Evolutionary conservation across 805 yeast genomes (phyloP), one percentile per base, ranked within the genome.

Genomic region (Lachancea thermotolerans): DNA sequence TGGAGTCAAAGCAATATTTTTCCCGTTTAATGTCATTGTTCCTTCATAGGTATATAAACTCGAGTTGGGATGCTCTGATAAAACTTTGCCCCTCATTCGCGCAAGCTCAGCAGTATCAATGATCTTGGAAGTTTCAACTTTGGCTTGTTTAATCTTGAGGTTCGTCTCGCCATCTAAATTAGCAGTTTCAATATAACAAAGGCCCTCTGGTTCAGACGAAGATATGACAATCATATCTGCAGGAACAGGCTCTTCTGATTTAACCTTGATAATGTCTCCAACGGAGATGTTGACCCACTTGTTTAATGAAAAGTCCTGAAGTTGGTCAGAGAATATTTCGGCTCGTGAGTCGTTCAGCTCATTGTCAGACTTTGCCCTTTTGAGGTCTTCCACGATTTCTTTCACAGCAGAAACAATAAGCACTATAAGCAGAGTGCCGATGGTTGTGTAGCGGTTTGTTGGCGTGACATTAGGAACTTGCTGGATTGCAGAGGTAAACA

Each of bases 121-220:
- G 45, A 85, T 62, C 49, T 73, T 72, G 3, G 87, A 74, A 0
- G 99, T 93, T 57, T 89, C 96, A 1, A 77, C 70, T 42, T 74
- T 73, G 1, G 96, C 79, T 63, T 93, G 98, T 59, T 95, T 95
- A 60, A 93, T 93, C 60, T 93, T 93, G 57, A 93, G 73, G 63
- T 93, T 93, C 0, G 99, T 95, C 64, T 93, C 99, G 46, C 99
- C 99, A 65, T 93, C 99, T 54, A 93, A 71, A 58, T 93, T 93
- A 0, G 99, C 96, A 1, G 99, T 93, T 66, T 93, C 99, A 45
- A 95, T 87, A 58, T 93, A 93, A 64, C 99, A 95, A 49, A 93
- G 72, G 2, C 99, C 99, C 65, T 91, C 98, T 0, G 99, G 99
- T 64, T 93, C 99, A 0, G 98, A 91, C 0, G 97, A 88, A 18